Base-by-base conservation (phyloP, 1,139 yeast genomes). In the Suzukiozyma palmioleophila region DNA sequence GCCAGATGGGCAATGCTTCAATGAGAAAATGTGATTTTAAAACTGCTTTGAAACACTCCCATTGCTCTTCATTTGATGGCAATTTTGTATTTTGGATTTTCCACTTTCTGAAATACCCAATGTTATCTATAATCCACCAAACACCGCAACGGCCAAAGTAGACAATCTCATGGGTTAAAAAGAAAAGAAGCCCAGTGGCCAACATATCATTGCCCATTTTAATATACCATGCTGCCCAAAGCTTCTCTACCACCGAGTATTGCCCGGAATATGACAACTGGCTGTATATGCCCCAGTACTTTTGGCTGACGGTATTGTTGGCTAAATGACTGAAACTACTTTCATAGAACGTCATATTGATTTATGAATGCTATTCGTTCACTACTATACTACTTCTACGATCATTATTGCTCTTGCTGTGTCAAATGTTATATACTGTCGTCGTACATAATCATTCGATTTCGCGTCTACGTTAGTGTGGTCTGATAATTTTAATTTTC, bases 1-100 rank as follows among this genome's bases (percentile, higher is more conserved):
- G 61, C 76, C 76, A 70, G 44, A 70, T 70, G 25, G 76, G 75
- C 39, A 70, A 61, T 5, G 69, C 73, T 49, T 70, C 76, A 34
- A 70, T 73, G 42, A 70, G 53, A 40, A 70, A 63, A 47, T 70
- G 76, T 14, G 73, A 66, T 27, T 62, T 66, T 41, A 69, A 56
- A 25, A 70, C 75, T 25, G 69, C 58, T 51, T 69, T 69, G 48
- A 69, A 58, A 50, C 76, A 70, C 48, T 70, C 75, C 75, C 75
- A 70, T 48, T 70, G 76, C 47, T 70, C 75, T 43, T 57, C 49
- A 37, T 54, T 53, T n/a, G 69, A 57, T 9, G 75, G 74, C 16
- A 69, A 42, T 46, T 69, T 69, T 26, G 64, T 60, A 25, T 62
- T 69, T 50, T 70, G 76, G 39, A 71, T 70, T 52, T 69, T 70